Evolutionary conservation across 108 stramenopile species (phyloP), one percentile per base, ranked within the genome.

Genomic region (Cyclotella baltica): DNA sequence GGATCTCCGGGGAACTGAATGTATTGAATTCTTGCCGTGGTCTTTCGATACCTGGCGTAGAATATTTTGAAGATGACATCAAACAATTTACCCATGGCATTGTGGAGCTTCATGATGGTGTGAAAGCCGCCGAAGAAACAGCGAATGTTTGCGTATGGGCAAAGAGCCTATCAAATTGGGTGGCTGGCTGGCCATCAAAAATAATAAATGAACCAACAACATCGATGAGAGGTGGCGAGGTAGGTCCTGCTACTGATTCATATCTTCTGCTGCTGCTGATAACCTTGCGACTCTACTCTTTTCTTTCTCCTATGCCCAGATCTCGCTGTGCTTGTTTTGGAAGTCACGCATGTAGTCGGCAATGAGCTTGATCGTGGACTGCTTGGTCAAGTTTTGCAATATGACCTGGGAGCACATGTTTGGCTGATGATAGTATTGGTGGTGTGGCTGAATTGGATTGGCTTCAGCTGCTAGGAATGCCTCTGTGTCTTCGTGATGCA

Each of bases 41-140:
- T n/a, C n/a, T 4, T 13, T n/a, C 51, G 10, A 20, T 52, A 52
- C 10, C n/a, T 52, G 51, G 19, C 19, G 19, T 52, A 52, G 11
- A 52, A 20, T 20, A n/a, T 13, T n/a, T 13, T 50, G 56, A 72
- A n/a, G 23, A 56, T 27, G 35, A 35, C 22, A 10, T 61, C 70
- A 59, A 72, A 72, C 27, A 72, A 28, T 46, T 58, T 36, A 19
- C 70, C 57, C 19, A 38, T 40, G 23, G 58, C 58, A 40, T 59
- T 59, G 37, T 43, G 70, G 34, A 29, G 22, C 40, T 72, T 72
- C 70, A 72, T 72, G 35, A 47, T 18, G 20, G 30, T 28, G 40
- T 72, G 70, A 30, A 72, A 72, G 19, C 70, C 70, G 11, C 70
- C 70, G 4, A 59, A 30, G 58, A 59, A 59, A n/a, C 51, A 52